A percentile compares a stretch with the other conserved stretches of the same genome.
These are phyloP conservation scores for Gynochthodes officinalis DNA, from an alignment of 257 asterid genomes.

Conservation along the genomic window DNA sequence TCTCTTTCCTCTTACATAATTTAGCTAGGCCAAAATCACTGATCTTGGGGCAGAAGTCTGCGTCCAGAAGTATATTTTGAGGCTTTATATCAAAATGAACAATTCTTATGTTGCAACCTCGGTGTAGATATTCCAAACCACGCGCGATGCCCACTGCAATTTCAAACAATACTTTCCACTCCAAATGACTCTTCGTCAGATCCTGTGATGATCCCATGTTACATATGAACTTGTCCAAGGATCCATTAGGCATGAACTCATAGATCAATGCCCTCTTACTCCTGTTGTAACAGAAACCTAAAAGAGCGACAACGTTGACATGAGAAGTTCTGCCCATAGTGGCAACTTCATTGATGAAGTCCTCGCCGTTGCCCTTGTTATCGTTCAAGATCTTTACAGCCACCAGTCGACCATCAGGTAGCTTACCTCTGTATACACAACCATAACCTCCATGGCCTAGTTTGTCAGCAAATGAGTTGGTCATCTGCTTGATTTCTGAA, in stretches of 20 bases:
- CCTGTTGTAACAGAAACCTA: conserved; percentile 49
- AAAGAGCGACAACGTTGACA: conserved; percentile 55
- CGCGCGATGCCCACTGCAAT: conserved; percentile 63
- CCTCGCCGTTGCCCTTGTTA: conserved; percentile 37
- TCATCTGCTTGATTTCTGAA: conserved; percentile 42
- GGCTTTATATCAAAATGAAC: conserved; percentile 76
- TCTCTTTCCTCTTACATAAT: conserved; percentile 44
- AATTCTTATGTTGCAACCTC: conserved; percentile 63
- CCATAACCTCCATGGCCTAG: conserved; percentile 62
- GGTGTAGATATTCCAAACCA: conserved; percentile 64
- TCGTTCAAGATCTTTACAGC: conserved; percentile 53
- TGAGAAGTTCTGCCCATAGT: conserved; percentile 65
- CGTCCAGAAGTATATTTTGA: conserved; percentile 62
- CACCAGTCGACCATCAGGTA: conserved; percentile 46
- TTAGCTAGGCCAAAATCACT: conserved; percentile 70
- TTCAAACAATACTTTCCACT: conserved; percentile 38
- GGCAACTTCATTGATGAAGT: conserved; percentile 59
- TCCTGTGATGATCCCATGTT: conserved; percentile 9
- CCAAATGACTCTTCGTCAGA: conserved; percentile 26
- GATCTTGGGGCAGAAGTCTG: conserved; percentile 60
- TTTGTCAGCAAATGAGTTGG: conserved; percentile 37
- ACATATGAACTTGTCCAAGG: conserved; percentile 55
- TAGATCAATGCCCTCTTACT: conserved; percentile 44
- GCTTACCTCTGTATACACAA: conserved; percentile 47
- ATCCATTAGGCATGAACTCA: conserved; percentile 63